Evolutionary conservation across 257 asterid genomes (phyloP), one percentile per base, ranked within the genome.

Genomic region (Misopates orontium): DNA sequence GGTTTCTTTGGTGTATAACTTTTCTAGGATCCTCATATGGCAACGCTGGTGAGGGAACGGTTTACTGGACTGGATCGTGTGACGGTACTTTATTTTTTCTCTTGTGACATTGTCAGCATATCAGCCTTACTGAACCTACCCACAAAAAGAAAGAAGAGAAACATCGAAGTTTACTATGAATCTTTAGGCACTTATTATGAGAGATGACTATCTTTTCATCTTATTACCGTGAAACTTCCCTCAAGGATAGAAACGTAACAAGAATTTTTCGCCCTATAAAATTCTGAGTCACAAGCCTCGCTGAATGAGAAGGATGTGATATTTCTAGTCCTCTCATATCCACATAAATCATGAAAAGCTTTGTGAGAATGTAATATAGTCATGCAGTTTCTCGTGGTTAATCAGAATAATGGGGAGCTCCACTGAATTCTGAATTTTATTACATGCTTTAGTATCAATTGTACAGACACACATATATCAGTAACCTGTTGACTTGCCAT

Each of bases 21-120:
- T 56, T 71, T 62, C 62, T 78, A 94, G 99, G 99, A 94, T 76
- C 95, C 99, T 3, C 75, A 88, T 71, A 94, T 94, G 97, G 97
- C 96, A 51, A 75, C 74, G 9, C 82, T 94, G 73, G 91, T 85
- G 55, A 83, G 79, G 58, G 97, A 94, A 77, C 86, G 97, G 13
- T 94, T 94, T 83, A 67, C 83, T 19, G 82, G 73, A 51, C 51
- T 64, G 41, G 85, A 68, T 60, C 31, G 77, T 13, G 93, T 94
- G 66, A 76, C 82, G 97, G 99, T 93, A 79, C 50, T 18, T 4
- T 1, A 15, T 23, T 22, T 11, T 62, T 11, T 28, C 11, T n/a
- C n/a, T n/a, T n/a, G n/a, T n/a, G n/a, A n/a, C n/a, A n/a, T n/a
- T n/a, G n/a, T n/a, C n/a, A n/a, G n/a, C n/a, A n/a, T n/a, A n/a